Evolutionary conservation across 345 rosid species (phyloP).

Genomic region (Aurinia saxatilis): DNA sequence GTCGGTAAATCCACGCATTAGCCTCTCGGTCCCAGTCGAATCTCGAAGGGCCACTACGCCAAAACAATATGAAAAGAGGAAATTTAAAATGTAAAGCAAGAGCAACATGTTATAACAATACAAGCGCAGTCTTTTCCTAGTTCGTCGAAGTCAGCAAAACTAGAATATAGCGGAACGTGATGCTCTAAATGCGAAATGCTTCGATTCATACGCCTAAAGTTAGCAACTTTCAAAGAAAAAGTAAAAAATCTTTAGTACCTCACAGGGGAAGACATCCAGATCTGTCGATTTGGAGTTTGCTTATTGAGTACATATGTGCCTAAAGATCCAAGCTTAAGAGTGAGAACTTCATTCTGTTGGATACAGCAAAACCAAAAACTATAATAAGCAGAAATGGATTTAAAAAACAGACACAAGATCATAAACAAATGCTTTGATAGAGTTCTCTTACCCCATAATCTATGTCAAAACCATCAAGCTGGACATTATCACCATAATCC

Average conservation of each 20-base stretch:
- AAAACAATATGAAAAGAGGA: background rate
- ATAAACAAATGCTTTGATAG: background rate
- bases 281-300: conserved; percentile 86
- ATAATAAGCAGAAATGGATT: background rate
- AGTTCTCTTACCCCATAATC: conserved; percentile 66
- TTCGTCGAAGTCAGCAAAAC: background rate
- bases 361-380: background rate
- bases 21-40: conserved; percentile 78
- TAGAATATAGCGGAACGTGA: background rate
- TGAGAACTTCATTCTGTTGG: conserved; percentile 80
- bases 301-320: conserved; percentile 92
- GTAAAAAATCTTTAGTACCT: conserved; percentile 36
- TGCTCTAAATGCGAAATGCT: background rate
- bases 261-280: conserved; percentile 86
- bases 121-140: background rate
- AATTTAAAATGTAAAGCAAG: background rate
- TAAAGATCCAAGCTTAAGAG: conserved; percentile 64
- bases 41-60: conserved; percentile 75
- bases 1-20: conserved; percentile 67
- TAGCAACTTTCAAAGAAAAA: background rate
- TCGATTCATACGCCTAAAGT: background rate
- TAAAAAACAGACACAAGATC: background rate
- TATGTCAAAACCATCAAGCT: conserved; percentile 82
- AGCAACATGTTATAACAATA: background rate
- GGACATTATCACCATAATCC: conserved; percentile 77